Evolutionary conservation across 345 rosid genomes (phyloP).

Genomic region (Camelina neglecta): DNA sequence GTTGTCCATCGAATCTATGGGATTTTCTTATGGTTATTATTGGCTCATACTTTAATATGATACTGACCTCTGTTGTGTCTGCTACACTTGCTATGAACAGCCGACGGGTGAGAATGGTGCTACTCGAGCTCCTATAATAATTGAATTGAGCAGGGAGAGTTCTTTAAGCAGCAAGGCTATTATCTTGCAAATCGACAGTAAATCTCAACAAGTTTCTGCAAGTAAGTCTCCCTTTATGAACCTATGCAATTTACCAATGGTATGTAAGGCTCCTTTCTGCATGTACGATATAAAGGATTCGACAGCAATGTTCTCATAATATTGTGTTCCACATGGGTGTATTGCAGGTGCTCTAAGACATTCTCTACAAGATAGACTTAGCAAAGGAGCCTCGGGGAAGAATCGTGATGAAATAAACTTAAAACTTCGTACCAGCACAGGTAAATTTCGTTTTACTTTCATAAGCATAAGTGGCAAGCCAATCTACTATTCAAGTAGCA

Average conservation of each 20-base stretch:
- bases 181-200: constrained; percentile 80
- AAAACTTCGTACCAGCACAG: constrained; percentile 92
- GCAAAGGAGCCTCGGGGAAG: constrained; percentile 86
- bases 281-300: not conserved
- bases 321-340: constrained; percentile 36
- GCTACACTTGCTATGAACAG: constrained; percentile 49
- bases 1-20: constrained; percentile 33
- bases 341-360: constrained; percentile 83
- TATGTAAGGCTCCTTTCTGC: constrained; percentile 10
- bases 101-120: constrained; percentile 99
- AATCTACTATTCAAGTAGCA: constrained; percentile 19
- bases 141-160: constrained; percentile 72
- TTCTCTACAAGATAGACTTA: constrained; percentile 87
- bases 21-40: constrained; percentile 23
- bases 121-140: constrained; percentile 87
- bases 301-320: constrained; percentile 32
- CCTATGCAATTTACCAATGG: constrained; percentile 21
- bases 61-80: constrained; percentile 27
- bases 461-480: constrained; percentile 33
- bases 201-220: constrained; percentile 94
- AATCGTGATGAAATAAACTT: constrained; percentile 87
- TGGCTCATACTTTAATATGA: not conserved
- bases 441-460: constrained; percentile 44
- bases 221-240: constrained; percentile 56
- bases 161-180: constrained; percentile 82